A percentile compares a stretch with the other conserved stretches of the same genome.
These are phyloP conservation scores for Acanthamoeba lenticulata DNA, from an alignment of 208 protist genomes.

Conservation along the genomic window DNA sequence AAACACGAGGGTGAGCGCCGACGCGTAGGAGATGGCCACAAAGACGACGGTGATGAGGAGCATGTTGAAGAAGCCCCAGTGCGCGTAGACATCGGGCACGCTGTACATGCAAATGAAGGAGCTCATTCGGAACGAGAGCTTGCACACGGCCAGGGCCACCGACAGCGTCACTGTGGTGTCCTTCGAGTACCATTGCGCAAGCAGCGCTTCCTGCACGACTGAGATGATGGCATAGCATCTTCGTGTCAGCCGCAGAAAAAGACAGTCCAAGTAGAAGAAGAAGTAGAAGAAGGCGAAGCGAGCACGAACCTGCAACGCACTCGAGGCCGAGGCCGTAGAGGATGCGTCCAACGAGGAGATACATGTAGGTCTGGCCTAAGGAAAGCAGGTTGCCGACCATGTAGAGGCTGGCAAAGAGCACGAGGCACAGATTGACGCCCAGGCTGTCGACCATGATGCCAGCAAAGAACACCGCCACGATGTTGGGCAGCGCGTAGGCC, in stretches of 20 bases:
- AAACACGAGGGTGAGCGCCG: neutral
- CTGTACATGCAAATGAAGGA: neutral
- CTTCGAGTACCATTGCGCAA: neutral
- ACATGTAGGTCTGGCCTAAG: neutral
- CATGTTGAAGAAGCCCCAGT: neutral
- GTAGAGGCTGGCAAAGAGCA: neutral
- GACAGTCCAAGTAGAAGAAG: neutral
- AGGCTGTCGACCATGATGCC: neutral
- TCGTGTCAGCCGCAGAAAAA: no score
- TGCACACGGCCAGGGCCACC: neutral
- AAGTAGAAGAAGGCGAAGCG: neutral
- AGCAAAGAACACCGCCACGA: neutral
- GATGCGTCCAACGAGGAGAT: neutral
- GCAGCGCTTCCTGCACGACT: conserved; percentile 6
- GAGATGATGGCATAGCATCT: no score
- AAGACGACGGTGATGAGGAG: neutral
- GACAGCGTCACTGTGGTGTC: neutral
- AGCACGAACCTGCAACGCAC: neutral
- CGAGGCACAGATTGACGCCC: neutral
- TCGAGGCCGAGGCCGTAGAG: neutral
- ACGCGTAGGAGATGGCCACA: neutral
- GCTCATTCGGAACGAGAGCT: neutral
- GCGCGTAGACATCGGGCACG: neutral
- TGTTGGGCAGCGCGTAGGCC: neutral
- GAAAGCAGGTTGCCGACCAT: neutral